phyloP scores from a whole-genome alignment of 257 asterid genomes.

The Lycium barbarum region DNA sequence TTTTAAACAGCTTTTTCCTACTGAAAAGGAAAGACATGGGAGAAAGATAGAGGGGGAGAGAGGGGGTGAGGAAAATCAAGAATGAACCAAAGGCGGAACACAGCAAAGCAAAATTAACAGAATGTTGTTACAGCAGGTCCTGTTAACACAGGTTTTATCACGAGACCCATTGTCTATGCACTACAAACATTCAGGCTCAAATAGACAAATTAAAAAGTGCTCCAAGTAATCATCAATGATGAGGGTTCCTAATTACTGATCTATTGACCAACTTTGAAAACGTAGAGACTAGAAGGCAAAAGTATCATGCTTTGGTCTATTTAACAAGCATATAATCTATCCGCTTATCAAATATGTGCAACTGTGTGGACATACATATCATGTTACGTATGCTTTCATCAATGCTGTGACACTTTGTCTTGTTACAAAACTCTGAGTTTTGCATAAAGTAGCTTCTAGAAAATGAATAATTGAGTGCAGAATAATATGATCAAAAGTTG shows the following conservation, averaged over 20 bases:
- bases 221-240: neutral
- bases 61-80: constrained; percentile 1
- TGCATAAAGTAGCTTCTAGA: neutral
- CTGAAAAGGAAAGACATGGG: constrained; percentile 22
- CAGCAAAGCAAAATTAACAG: constrained; percentile 1
- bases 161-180: neutral
- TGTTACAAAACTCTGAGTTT: neutral
- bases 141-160: neutral
- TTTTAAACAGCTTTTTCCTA: constrained; percentile 38
- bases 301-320: neutral
- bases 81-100: neutral
- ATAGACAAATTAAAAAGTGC: neutral
- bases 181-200: neutral
- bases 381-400: neutral
- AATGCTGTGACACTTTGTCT: neutral
- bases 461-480: neutral
- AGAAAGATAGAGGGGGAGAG: constrained; percentile 10
- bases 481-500: neutral
- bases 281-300: neutral
- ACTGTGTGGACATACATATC: neutral
- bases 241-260: constrained; percentile 2
- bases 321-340: constrained; percentile 5
- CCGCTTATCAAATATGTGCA: neutral
- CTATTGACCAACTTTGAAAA: constrained; percentile 4
- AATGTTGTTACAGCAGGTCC: constrained; percentile 8